A percentile compares a stretch with the other conserved stretches of the same genome.
These are phyloP conservation scores for Talaromyces ruber DNA, from an alignment of 495 filamentous ascomycete genomes.

Conservation along the genomic window DNA sequence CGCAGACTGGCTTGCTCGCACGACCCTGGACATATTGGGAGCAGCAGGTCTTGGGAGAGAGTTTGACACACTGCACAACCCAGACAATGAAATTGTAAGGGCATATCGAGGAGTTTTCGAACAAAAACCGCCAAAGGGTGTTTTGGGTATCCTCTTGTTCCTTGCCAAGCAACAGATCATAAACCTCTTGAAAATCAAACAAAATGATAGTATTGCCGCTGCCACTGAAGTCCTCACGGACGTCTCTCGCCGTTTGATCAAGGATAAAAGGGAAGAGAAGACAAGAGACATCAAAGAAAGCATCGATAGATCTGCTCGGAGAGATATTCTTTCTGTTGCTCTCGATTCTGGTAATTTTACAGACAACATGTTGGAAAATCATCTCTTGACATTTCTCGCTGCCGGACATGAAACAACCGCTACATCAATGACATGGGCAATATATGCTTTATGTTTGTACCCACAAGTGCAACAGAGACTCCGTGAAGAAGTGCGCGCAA, in stretches of 20 bases:
- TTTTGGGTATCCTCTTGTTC: slow-evolving; percentile 29
- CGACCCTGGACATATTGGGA: slow-evolving; percentile 73
- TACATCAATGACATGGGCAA: slow-evolving; percentile 14
- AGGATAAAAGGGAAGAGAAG: slow-evolving; percentile 55
- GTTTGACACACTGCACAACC: slow-evolving; percentile 56
- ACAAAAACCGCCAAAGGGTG: slow-evolving; percentile 6
- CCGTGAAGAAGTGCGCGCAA: slow-evolving; percentile 11
- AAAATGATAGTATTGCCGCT: slow-evolving; percentile 48
- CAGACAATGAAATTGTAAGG: slow-evolving; percentile 26
- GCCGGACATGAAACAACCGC: slow-evolving; percentile 58
- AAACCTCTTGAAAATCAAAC: slow-evolving; percentile 56
- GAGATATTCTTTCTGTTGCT: slow-evolving; percentile 62
- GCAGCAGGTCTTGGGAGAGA: slow-evolving; percentile 62
- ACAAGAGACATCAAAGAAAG: slow-evolving; percentile 41
- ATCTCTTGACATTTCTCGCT: slow-evolving; percentile 72
- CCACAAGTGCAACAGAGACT: slow-evolving; percentile 13
- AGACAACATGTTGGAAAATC: slow-evolving; percentile 60
- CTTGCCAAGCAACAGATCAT: slow-evolving; percentile 24
- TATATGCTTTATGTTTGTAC: slow-evolving; percentile 13
- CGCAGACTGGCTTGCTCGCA: slow-evolving; percentile 36
- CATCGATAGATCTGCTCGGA: slow-evolving; percentile 20
- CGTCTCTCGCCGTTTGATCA: slow-evolving; percentile 58
- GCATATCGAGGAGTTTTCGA: slow-evolving; percentile 37
- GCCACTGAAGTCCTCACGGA: slow-evolving; percentile 46
- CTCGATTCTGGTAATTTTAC: slow-evolving; percentile 55